Evolutionary conservation across 1,139 yeast species (phyloP), one percentile per base, ranked within the genome.

Genomic region (Suhomyces guaymorum): DNA sequence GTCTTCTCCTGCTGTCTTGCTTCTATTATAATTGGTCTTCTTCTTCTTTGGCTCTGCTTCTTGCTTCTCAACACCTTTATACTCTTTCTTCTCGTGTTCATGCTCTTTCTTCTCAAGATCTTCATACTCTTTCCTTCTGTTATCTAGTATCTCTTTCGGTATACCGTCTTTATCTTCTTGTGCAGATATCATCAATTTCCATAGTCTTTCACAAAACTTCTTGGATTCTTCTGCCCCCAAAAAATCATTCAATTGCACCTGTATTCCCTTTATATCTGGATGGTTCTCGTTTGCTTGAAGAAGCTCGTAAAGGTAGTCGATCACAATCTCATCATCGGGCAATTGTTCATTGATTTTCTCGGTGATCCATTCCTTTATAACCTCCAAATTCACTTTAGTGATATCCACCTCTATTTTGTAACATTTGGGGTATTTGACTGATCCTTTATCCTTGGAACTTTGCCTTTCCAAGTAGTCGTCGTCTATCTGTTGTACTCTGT

Each of bases 301-400:
- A 30, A 64, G 47, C 52, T 66, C 77, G 45, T 50, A 55, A 4
- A 66, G 48, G 41, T 68, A 72, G 25, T 69, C 75, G 6, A 59
- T 53, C 4, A 71, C 62, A 7, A 73, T 67, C 21, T 73, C 79
- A 41, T 73, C 78, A 32, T 71, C 76, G 1, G 74, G 74, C 12
- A 71, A 46, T 15, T 61, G 52, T 28, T 59, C 52, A 13, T 54
- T 49, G 23, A 73, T 39, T 30, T 50, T 48, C 5, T 48, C 46
- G 2, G 41, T 44, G 11, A 71, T 60, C 74, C 77, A 73, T 15
- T 46, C 44, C 33, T 59, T 55, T 2, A 72, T 52, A 15, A 66
- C 56, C 2, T 42, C 38, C 35, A 59, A 44, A 39, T 68, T 61
- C n/a, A 72, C 63, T 40, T 63, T 66, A 6, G 52, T 25, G 11